Conservation (phyloP, 2,329 filamentous ascomycete species). For the Phoma sp. region DNA sequence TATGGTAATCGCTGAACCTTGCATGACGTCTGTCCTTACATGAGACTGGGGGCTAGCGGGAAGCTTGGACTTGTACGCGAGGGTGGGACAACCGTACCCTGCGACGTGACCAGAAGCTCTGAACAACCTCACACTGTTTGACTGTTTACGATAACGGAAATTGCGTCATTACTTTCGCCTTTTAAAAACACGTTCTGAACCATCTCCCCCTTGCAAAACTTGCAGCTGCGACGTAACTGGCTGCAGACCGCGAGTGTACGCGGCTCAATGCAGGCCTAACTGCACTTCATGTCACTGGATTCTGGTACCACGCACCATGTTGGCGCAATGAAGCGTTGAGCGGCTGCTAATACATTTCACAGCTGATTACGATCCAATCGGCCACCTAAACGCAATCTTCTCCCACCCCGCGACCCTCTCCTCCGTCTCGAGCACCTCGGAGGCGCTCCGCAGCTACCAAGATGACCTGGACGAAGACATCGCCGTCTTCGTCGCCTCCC, state of each 20-base stretch:
- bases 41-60: constrained; percentile 15
- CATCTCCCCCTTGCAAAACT: background rate
- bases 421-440: constrained; percentile 76
- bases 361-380: constrained; percentile 90
- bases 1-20: background rate
- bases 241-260: constrained; percentile 35
- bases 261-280: constrained; percentile 46
- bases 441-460: constrained; percentile 75
- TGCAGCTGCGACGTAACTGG: constrained; percentile 24
- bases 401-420: constrained; percentile 84
- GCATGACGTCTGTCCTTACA: constrained; percentile 16
- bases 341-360: constrained; percentile 32
- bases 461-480: constrained; percentile 84
- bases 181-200: background rate
- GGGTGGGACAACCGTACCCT: constrained; percentile 13
- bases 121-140: constrained; percentile 20
- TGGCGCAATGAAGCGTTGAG: constrained; percentile 14
- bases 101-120: constrained; percentile 9
- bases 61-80: constrained; percentile 19
- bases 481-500: constrained; percentile 70
- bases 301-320: constrained; percentile 39
- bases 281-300: constrained; percentile 48
- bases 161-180: background rate
- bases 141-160: constrained; percentile 11
- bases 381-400: constrained; percentile 93